Evolutionary conservation across 2,329 filamentous ascomycete species (phyloP).

Genomic region (Calonectria fujianensis): DNA sequence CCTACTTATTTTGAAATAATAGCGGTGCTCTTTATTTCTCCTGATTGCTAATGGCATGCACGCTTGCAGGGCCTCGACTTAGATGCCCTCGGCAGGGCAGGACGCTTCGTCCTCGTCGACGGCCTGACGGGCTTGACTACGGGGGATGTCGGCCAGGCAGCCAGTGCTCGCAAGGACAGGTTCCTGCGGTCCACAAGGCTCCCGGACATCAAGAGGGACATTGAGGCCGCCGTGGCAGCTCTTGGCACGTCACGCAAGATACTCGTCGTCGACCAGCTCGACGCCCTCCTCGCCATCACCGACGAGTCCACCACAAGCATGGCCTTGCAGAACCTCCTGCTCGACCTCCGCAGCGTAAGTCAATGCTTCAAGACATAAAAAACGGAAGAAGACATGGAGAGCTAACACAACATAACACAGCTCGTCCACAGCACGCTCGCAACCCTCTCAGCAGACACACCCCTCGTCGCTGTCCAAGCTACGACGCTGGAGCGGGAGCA

Average conservation of each 20-base stretch:
- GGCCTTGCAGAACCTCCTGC: slow-evolving; percentile 73
- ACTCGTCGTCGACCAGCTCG: slow-evolving; percentile 80
- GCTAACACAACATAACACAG: slow-evolving; percentile 60
- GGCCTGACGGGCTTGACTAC: slow-evolving; percentile 78
- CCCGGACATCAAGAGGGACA: slow-evolving; percentile 61
- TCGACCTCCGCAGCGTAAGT: slow-evolving; percentile 78
- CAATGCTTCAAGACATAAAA: not conserved
- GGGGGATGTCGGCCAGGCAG: slow-evolving; percentile 29
- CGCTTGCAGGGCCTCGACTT: slow-evolving; percentile 81
- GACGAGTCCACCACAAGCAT: slow-evolving; percentile 66
- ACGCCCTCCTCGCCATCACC: slow-evolving; percentile 77
- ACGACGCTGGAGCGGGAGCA: slow-evolving; percentile 83
- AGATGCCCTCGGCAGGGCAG: slow-evolving; percentile 73
- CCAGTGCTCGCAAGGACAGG: slow-evolving; percentile 41
- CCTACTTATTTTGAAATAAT: too few relatives aligned
- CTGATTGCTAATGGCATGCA: not conserved
- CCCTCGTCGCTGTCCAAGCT: slow-evolving; percentile 77
- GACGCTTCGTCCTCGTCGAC: slow-evolving; percentile 84
- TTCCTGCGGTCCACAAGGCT: slow-evolving; percentile 58
- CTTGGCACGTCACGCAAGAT: slow-evolving; percentile 64
- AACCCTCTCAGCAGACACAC: slow-evolving; percentile 82
- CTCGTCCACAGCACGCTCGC: slow-evolving; percentile 79
- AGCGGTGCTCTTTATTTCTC: too few relatives aligned
- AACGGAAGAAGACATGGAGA: not conserved
- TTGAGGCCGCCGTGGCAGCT: slow-evolving; percentile 64